Conservation (phyloP, 2,329 filamentous ascomycete species). For the Pseudocercospora pini-densiflorae region DNA sequence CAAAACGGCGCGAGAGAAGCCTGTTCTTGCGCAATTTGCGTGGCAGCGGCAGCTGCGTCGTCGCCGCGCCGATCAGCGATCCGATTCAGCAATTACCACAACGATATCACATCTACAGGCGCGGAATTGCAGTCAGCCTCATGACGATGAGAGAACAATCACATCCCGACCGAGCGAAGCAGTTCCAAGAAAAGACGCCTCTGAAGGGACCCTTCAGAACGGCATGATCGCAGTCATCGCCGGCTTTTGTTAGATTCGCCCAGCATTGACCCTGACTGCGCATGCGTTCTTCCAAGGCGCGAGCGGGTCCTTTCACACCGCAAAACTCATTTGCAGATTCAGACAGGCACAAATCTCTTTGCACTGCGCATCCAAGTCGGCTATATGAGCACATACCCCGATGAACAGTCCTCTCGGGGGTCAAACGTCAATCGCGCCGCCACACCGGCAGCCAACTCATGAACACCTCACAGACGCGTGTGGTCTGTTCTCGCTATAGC, state of each 20-base stretch:
- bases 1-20: neutral
- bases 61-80: neutral
- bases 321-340: neutral
- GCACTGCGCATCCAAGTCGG: conserved; percentile 15
- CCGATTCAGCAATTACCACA: neutral
- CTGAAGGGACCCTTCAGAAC: neutral
- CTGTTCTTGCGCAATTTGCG: neutral
- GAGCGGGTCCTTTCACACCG: neutral
- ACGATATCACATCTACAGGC: neutral
- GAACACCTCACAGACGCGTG: neutral
- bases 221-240: neutral
- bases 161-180: neutral
- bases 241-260: conserved; percentile 10
- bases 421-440: conserved; percentile 4
- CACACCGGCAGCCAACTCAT: neutral
- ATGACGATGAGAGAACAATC: neutral
- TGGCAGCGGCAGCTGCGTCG: neutral
- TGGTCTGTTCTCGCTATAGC: conserved; percentile 1
- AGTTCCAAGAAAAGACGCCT: neutral
- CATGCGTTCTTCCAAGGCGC: conserved; percentile 2
- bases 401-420: neutral
- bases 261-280: neutral
- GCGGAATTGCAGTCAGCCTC: neutral
- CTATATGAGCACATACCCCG: conserved; percentile 9
- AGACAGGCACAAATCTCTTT: conserved; percentile 12